These are phyloP conservation scores for Saccharomyces hybrid DNA, from an alignment of 1,139 yeast species.

Conservation along the genomic window DNA sequence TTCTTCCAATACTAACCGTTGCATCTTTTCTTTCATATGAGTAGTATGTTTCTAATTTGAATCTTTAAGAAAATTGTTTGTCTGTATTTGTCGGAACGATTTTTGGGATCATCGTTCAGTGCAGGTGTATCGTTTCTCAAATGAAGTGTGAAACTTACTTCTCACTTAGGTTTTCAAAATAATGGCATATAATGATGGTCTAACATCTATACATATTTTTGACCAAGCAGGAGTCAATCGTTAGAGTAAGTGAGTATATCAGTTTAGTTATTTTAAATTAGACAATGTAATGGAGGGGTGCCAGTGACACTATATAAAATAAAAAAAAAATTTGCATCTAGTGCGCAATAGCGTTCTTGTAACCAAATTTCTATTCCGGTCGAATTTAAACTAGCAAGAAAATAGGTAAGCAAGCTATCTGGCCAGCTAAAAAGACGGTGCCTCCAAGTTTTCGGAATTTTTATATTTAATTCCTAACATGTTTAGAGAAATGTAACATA, in stretches of 20 bases:
- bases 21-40: background rate
- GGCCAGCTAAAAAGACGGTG: too few relatives aligned
- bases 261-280: background rate
- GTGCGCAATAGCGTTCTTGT: too few relatives aligned
- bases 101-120: background rate
- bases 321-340: background rate
- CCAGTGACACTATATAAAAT: too few relatives aligned
- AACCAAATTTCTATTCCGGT: too few relatives aligned
- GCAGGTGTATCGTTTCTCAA: background rate
- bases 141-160: background rate
- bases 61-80: background rate
- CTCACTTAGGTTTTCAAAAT: background rate
- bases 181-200: background rate
- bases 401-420: too few relatives aligned
- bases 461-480: too few relatives aligned
- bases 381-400: too few relatives aligned
- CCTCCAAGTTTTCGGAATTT: conserved; percentile 1
- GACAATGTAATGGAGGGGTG: background rate
- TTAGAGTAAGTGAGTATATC: background rate
- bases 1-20: background rate
- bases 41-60: background rate
- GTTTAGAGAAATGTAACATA: too few relatives aligned
- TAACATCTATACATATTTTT: background rate
- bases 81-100: background rate
- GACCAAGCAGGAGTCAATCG: background rate